Evolutionary conservation across 139 green algal genomes (phyloP).

Genomic region (Spirogloea muscicola): DNA sequence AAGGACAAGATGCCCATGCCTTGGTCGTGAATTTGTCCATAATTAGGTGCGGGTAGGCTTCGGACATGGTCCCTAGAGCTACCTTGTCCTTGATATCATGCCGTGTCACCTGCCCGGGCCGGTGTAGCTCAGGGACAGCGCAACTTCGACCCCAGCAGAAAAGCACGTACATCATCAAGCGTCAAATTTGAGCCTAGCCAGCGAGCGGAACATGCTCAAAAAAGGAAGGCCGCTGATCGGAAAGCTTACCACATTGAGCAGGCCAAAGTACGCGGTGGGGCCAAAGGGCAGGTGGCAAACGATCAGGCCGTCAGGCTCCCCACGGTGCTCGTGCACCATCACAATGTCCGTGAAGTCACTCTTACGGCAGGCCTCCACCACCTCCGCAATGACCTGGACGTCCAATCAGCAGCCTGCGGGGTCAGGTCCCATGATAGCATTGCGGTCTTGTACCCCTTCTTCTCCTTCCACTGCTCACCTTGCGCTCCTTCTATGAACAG

Average conservation of each 20-base stretch:
- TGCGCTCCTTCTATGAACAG: no score
- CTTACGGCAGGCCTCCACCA: conserved; percentile 79
- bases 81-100: conserved; percentile 85
- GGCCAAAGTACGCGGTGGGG: conserved; percentile 96
- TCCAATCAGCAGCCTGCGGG: no score
- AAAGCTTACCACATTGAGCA: conserved; percentile 84
- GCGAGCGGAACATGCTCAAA: no score
- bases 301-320: conserved; percentile 94
- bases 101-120: conserved; percentile 44
- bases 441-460: no score
- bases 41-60: conserved; percentile 92
- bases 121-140: no score
- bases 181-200: no score
- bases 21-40: conserved; percentile 81
- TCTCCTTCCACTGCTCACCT: no score
- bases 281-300: conserved; percentile 96
- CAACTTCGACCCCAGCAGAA: no score
- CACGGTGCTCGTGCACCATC: conserved; percentile 94
- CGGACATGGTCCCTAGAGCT: conserved; percentile 86
- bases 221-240: no score
- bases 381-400: conserved; percentile 67
- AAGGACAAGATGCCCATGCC: conserved; percentile 6
- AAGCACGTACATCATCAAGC: no score
- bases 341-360: conserved; percentile 95
- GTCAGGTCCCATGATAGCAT: no score